These are phyloP conservation scores for Chytriomyces confervae DNA, from an alignment of 192 early-diverging fungal genomes.

Conservation along the genomic window DNA sequence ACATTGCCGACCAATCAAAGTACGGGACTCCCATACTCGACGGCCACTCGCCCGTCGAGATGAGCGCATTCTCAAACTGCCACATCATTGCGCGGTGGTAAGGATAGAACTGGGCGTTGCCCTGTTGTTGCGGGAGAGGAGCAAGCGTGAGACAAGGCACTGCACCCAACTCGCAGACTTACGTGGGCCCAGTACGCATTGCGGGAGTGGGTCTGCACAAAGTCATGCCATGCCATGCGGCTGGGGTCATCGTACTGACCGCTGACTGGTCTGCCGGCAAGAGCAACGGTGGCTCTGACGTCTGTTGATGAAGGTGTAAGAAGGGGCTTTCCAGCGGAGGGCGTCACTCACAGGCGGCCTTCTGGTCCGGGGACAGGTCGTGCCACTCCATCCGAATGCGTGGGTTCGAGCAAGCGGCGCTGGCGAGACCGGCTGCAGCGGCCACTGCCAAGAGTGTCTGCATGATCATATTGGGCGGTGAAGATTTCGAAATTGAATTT, in stretches of 20 bases:
- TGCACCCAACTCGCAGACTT: not conserved
- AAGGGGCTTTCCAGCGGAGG: too few species aligned
- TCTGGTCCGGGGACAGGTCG: not conserved
- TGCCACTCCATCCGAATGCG: conserved; percentile 5
- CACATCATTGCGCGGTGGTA: conserved; percentile 33
- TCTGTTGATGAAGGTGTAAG: not conserved
- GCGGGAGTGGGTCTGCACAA: conserved; percentile 4
- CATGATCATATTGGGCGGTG: not conserved
- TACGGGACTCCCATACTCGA: conserved; percentile 22
- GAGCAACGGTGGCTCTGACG: not conserved
- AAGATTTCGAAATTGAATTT: too few species aligned
- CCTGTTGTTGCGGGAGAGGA: not conserved
- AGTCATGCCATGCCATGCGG: conserved; percentile 21
- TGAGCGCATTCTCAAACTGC: conserved; percentile 24
- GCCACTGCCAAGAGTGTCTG: not conserved
- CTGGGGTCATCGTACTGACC: conserved; percentile 13
- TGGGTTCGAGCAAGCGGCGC: conserved; percentile 18
- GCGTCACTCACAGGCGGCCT: not conserved
- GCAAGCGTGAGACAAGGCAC: not conserved
- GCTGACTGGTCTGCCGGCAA: not conserved
- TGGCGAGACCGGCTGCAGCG: not conserved
- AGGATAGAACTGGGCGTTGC: conserved; percentile 32
- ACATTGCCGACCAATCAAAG: conserved; percentile 29
- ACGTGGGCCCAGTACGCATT: conserved; percentile 17
- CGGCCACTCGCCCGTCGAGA: conserved; percentile 19